Base-by-base conservation (phyloP, 2,329 filamentous ascomycete genomes). In the Pestalotiopsis sp. region DNA sequence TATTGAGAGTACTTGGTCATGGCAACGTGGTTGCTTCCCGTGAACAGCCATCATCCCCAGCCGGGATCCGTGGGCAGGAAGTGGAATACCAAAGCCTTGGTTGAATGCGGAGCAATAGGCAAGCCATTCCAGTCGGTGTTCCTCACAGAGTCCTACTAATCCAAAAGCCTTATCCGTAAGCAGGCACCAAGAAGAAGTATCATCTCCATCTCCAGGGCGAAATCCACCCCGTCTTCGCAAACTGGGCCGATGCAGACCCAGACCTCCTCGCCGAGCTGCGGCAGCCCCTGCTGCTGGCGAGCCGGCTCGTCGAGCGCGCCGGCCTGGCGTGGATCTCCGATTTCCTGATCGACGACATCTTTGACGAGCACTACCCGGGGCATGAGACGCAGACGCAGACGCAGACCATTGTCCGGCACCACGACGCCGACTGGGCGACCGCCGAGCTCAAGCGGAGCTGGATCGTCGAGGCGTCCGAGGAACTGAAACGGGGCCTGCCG, bases 251-350 rank as follows among this genome's bases (percentile, higher is more conserved):
- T 9, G 56, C 68, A 31, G 68, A 74, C 45, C 14, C 67, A 7
- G 72, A 74, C 7, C 64, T 78, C 2, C 67, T 58, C 7, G 25
- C 45, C n/a, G 77, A 79, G 63, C 71, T 79, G 5, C 57, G 74
- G 20, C 77, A 79, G 58, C 76, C 78, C 2, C 72, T 79, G 2
- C 71, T 78, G 4, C 75, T 79, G 4, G 77, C 78, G 45, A 76
- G 74, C 68, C 75, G 73, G 23, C 72, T 79, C 23, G 71, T 80
- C 23, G 74, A 76, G 17, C 67, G 71, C 2, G 70, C 71, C 11
- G 78, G 78, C 2, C 70, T 79, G 4, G 75, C 73, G 4, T 80
- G 78, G 78, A 67, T 77, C 0, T 80, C 78, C 1, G 78, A 80
- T 58, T 79, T 80, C 68, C 69, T 76, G 25, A 72, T 76, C 31